These are phyloP conservation scores for Aspergillus sp. DNA, from an alignment of 2,329 filamentous ascomycete genomes.

Conservation along the genomic window DNA sequence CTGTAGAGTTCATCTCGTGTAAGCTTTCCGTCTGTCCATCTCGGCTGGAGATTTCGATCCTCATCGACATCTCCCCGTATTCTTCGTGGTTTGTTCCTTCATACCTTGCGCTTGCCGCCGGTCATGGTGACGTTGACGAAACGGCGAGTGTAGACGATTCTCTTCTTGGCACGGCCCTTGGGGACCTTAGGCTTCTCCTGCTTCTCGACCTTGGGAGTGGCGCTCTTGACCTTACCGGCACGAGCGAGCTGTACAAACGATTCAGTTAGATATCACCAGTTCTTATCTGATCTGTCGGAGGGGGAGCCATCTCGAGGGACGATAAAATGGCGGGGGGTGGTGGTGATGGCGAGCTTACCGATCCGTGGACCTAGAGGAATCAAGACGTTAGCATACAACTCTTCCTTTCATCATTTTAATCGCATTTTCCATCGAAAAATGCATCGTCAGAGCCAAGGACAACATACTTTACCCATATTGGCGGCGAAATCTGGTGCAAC, in stretches of 20 bases:
- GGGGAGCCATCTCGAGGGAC: neutral
- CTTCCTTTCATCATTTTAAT: neutral
- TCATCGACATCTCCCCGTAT: neutral
- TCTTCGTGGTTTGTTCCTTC: slow-evolving; percentile 4
- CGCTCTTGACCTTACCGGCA: slow-evolving; percentile 27
- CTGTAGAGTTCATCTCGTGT: slow-evolving; percentile 40
- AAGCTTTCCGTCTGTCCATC: neutral
- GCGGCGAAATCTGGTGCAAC: slow-evolving; percentile 4
- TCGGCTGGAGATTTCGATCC: too few species aligned
- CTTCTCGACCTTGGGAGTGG: slow-evolving; percentile 25
- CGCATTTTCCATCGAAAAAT: neutral
- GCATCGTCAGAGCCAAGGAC: neutral
- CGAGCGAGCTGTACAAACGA: slow-evolving; percentile 17
- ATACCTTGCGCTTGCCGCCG: slow-evolving; percentile 97
- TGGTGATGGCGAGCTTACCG: slow-evolving; percentile 5
- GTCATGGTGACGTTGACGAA: slow-evolving; percentile 98
- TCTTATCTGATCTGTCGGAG: neutral
- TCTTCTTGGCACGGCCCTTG: slow-evolving; percentile 97
- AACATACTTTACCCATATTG: slow-evolving; percentile 16
- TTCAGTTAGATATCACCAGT: neutral
- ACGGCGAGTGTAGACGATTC: slow-evolving; percentile 91
- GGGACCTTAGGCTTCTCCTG: slow-evolving; percentile 91
- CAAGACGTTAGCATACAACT: slow-evolving; percentile 1
- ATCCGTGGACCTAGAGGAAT: slow-evolving; percentile 13
- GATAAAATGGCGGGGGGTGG: neutral